Evolutionary conservation across 441 rosid genomes (phyloP).

Genomic region (Bruguiera hainesii): DNA sequence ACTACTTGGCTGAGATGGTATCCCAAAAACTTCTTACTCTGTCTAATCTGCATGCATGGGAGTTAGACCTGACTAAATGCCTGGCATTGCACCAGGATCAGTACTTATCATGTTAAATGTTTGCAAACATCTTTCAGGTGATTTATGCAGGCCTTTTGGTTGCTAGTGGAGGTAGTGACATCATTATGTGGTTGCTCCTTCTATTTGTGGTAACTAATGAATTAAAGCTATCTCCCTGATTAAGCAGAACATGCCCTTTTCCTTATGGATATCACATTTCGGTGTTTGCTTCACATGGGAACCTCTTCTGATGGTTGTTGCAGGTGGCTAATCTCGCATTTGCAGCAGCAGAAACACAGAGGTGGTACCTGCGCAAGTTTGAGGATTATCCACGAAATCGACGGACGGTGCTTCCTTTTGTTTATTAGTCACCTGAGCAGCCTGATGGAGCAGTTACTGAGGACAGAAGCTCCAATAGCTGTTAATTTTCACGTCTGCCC

Average conservation of each 20-base stretch:
- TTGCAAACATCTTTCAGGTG: slow-evolving; percentile 38
- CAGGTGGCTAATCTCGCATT: slow-evolving; percentile 64
- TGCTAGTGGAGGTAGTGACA: slow-evolving; percentile 73
- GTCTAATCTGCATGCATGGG: not conserved
- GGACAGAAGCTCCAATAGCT: too few species aligned
- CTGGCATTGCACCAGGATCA: not conserved
- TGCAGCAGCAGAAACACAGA: slow-evolving; percentile 71
- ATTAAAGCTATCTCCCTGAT: not conserved
- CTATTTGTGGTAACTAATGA: slow-evolving; percentile 49
- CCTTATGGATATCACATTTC: not conserved
- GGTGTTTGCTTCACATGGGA: not conserved
- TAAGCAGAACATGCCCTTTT: not conserved
- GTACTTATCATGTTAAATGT: not conserved
- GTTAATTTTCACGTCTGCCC: too few species aligned
- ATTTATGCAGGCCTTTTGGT: slow-evolving; percentile 58
- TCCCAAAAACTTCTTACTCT: slow-evolving; percentile 12
- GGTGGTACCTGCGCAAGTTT: slow-evolving; percentile 68
- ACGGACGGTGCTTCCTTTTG: slow-evolving; percentile 46
- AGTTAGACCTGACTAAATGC: not conserved
- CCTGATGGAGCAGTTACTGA: not conserved
- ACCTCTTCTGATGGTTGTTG: slow-evolving; percentile 7
- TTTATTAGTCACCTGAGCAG: slow-evolving; percentile 22
- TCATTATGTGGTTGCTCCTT: slow-evolving; percentile 56
- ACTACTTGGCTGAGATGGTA: slow-evolving; percentile 85
- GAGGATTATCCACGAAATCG: slow-evolving; percentile 59